Percentiles rank a stretch among this genome's conserved stretches.
These are phyloP conservation scores for Hyphopichia burtonii DNA, from an alignment of 1,139 yeast genomes.

Conservation along the genomic window DNA sequence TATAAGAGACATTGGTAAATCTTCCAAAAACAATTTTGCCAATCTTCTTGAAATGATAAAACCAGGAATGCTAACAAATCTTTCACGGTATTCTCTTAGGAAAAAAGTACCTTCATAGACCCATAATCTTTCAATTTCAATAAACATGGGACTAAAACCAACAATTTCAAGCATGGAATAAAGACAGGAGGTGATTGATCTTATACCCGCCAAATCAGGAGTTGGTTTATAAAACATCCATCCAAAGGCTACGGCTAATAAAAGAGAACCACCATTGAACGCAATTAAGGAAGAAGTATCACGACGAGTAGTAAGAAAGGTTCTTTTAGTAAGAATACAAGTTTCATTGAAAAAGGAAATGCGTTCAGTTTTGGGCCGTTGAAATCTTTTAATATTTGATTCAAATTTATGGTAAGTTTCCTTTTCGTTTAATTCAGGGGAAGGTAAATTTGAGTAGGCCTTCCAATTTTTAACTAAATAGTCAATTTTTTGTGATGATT, in stretches of 20 bases:
- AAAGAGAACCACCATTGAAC: constrained; percentile 51
- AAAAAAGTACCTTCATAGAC: constrained; percentile 64
- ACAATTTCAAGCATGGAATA: constrained; percentile 67
- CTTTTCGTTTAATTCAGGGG: constrained; percentile 7
- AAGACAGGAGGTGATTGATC: constrained; percentile 62
- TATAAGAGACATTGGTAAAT: constrained; percentile 58
- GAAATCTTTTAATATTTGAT: constrained; percentile 23
- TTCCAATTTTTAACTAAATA: constrained; percentile 54
- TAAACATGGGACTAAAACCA: constrained; percentile 66
- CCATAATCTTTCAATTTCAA: constrained; percentile 75
- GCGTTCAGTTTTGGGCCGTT: constrained; percentile 24
- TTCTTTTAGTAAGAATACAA: constrained; percentile 53
- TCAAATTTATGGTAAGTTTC: constrained; percentile 17
- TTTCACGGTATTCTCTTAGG: constrained; percentile 73
- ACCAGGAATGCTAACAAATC: constrained; percentile 65
- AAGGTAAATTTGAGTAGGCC: constrained; percentile 4
- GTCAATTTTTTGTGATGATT: constrained; percentile 45
- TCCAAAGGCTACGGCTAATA: constrained; percentile 64
- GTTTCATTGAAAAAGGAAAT: constrained; percentile 46
- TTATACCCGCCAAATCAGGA: constrained; percentile 61
- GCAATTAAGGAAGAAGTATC: constrained; percentile 60
- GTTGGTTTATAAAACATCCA: constrained; percentile 76
- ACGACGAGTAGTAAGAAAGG: constrained; percentile 52
- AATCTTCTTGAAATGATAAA: constrained; percentile 67
- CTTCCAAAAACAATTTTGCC: constrained; percentile 68